Evolutionary conservation across 2,329 filamentous ascomycete species (phyloP).

Genomic region (Zasmidium angulare): DNA sequence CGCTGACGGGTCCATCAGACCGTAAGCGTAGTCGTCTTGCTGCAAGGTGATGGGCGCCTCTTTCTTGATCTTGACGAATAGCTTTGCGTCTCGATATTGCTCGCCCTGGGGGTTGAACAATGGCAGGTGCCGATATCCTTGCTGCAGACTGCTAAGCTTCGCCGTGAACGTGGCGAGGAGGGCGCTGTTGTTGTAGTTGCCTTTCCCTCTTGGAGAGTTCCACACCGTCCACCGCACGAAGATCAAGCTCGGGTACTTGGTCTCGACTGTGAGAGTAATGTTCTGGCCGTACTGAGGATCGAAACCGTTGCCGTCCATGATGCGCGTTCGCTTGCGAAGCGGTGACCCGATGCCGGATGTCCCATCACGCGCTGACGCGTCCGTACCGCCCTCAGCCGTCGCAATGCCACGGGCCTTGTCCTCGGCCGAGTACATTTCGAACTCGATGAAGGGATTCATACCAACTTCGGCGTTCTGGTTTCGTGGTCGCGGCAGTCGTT

Average conservation of each 20-base stretch:
- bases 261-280: slow-evolving; percentile 79
- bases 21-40: slow-evolving; percentile 29
- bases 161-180: slow-evolving; percentile 87
- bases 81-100: slow-evolving; percentile 88
- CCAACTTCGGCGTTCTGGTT: slow-evolving; percentile 69
- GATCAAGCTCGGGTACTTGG: slow-evolving; percentile 90
- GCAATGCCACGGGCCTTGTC: slow-evolving; percentile 78
- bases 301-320: slow-evolving; percentile 86
- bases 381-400: slow-evolving; percentile 64
- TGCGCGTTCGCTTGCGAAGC: slow-evolving; percentile 74
- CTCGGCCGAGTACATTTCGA: slow-evolving; percentile 91
- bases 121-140: slow-evolving; percentile 89
- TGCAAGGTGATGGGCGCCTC: slow-evolving; percentile 38
- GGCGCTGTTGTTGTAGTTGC: slow-evolving; percentile 58
- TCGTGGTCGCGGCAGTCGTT: slow-evolving; percentile 84
- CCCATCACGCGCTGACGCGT: slow-evolving; percentile 63
- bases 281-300: slow-evolving; percentile 83
- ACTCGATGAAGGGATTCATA: slow-evolving; percentile 90
- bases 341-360: slow-evolving; percentile 69
- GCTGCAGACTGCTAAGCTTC: slow-evolving; percentile 83
- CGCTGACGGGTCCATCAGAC: slow-evolving; percentile 24
- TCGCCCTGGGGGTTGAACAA: slow-evolving; percentile 86
- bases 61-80: slow-evolving; percentile 85
- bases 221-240: slow-evolving; percentile 93
- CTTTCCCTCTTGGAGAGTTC: slow-evolving; percentile 74